Conservation (phyloP, 306 rosid species). For the Quillaja saponaria region DNA sequence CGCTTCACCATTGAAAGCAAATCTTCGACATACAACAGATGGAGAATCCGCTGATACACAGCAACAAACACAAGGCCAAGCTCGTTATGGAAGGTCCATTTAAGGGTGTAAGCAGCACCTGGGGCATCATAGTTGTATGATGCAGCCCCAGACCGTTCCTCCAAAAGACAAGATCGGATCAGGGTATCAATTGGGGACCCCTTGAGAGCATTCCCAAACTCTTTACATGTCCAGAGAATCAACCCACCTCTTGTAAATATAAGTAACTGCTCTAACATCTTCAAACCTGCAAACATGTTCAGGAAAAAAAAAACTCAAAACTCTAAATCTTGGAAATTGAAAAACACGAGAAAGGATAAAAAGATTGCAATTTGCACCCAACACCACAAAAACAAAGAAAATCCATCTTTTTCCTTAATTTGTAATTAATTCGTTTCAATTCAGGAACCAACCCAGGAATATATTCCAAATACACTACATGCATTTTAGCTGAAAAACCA, state of each 20-base stretch:
- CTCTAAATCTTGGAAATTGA: too few relatives aligned
- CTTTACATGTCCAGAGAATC: constrained; percentile 90
- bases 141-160: constrained; percentile 87
- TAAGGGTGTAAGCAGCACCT: constrained; percentile 85
- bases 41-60: constrained; percentile 82
- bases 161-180: constrained; percentile 90
- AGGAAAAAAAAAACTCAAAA: neutral
- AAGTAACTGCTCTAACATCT: constrained; percentile 86
- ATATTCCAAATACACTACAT: too few relatives aligned
- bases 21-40: constrained; percentile 81
- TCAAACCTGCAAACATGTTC: constrained; percentile 43
- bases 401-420: too few relatives aligned
- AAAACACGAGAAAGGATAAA: too few relatives aligned
- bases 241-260: constrained; percentile 92
- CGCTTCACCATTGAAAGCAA: constrained; percentile 75
- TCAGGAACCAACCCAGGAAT: too few relatives aligned
- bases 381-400: too few relatives aligned
- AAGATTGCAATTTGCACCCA: too few relatives aligned
- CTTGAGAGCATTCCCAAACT: constrained; percentile 76
- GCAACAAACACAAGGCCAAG: constrained; percentile 91
- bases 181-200: constrained; percentile 92
- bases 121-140: constrained; percentile 78
- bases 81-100: constrained; percentile 92
- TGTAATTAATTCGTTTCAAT: too few relatives aligned
- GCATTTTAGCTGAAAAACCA: too few relatives aligned